A percentile compares a stretch with the other conserved stretches of the same genome.
phyloP scores from a whole-genome alignment of 768 basidiomycete species.

The Boletus vinaceobasis region DNA sequence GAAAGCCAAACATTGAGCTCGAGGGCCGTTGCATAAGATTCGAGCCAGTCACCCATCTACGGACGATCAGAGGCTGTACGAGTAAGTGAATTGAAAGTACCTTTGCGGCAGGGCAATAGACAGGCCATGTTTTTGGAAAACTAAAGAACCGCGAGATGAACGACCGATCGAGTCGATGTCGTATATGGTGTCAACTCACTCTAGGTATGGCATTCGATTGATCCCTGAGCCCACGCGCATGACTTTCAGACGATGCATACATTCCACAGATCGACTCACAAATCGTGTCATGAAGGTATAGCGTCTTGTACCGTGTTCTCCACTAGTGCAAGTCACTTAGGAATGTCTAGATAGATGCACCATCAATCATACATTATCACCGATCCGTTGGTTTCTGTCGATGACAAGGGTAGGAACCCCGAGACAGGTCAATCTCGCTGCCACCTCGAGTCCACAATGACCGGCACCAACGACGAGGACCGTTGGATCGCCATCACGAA shows the following conservation, averaged over 20 bases:
- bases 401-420: conserved; percentile 52
- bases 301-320: conserved; percentile 54
- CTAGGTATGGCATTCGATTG: conserved; percentile 54
- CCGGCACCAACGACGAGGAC: conserved; percentile 65
- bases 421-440: conserved; percentile 57
- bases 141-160: conserved; percentile 23
- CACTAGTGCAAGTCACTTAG: conserved; percentile 30
- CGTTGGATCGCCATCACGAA: conserved; percentile 45
- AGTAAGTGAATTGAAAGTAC: conserved; percentile 18
- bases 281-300: conserved; percentile 51
- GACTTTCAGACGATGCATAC: conserved; percentile 2
- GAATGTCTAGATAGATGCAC: neutral
- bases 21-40: conserved; percentile 52
- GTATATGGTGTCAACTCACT: conserved; percentile 31
- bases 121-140: conserved; percentile 54
- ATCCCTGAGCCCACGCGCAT: conserved; percentile 34
- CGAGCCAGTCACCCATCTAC: conserved; percentile 62
- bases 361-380: conserved; percentile 38
- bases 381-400: conserved; percentile 47
- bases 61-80: neutral
- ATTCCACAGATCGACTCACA: conserved; percentile 35
- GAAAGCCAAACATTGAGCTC: conserved; percentile 64
- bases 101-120: conserved; percentile 49
- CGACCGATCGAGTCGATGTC: neutral
- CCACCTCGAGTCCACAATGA: conserved; percentile 61